Evolutionary conservation across 495 filamentous ascomycete species (phyloP).

Genomic region (Penicillium desertorum): DNA sequence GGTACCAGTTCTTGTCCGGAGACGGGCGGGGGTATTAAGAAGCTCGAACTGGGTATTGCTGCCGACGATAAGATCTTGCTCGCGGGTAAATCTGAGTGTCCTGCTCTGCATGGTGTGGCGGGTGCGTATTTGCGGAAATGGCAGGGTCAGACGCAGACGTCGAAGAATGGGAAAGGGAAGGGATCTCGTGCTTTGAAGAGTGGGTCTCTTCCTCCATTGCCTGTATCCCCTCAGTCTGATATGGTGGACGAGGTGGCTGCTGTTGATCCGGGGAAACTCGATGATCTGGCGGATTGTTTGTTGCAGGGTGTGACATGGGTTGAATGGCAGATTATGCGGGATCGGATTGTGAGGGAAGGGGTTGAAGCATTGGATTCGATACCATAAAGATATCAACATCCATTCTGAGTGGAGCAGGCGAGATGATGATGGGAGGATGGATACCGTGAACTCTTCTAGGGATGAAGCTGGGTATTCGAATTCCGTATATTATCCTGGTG

Average conservation of each 20-base stretch:
- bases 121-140: slow-evolving; percentile 49
- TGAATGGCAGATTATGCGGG: slow-evolving; percentile 74
- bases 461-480: background rate
- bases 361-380: slow-evolving; percentile 17
- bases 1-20: background rate
- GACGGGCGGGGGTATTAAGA: background rate
- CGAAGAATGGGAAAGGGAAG: slow-evolving; percentile 24
- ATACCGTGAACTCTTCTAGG: background rate
- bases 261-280: slow-evolving; percentile 61
- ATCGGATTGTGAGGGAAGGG: slow-evolving; percentile 40
- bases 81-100: slow-evolving; percentile 37
- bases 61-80: slow-evolving; percentile 14
- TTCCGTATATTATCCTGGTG: background rate
- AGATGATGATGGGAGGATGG: background rate
- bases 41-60: background rate
- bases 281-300: slow-evolving; percentile 89
- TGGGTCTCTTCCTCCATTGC: background rate
- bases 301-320: slow-evolving; percentile 85
- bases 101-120: slow-evolving; percentile 38
- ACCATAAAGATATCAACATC: background rate
- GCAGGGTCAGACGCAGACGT: slow-evolving; percentile 27
- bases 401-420: background rate
- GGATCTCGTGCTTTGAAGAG: slow-evolving; percentile 4
- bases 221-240: background rate
- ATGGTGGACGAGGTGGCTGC: slow-evolving; percentile 13